Evolutionary conservation across 345 rosid species (phyloP), one percentile per base, ranked within the genome.

Genomic region (Citrus medica): DNA sequence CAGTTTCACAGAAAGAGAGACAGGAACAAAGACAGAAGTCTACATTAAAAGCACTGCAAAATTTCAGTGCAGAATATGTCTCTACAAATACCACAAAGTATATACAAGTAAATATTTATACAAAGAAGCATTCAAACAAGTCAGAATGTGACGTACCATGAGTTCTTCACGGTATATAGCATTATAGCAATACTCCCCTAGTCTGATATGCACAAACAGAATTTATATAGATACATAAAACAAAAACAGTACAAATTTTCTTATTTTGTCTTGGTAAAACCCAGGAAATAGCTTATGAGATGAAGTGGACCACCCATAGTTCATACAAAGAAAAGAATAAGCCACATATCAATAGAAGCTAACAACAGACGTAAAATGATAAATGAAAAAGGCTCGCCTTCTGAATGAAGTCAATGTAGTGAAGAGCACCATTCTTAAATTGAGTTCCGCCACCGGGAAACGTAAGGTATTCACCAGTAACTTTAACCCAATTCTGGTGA

Each of bases 401-500:
- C 74, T 88, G 84, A 80, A 88, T 84, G 73, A 81, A 83, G 78
- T 88, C 86, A 67, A 88, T 84, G 79, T 88, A 88, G 75, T 84
- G 89, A 73, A 74, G 88, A 78, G 91, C 91, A 74, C 91, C 91
- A 73, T 86, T 64, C 76, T 74, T 78, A 71, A 88, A 88, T 79
- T 88, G 91, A 76, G 91, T 88, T 78, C 91, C 89, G 53, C 91
- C 91, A 55, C 91, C 91, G 0, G 91, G 91, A 75, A 88, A 88
- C 22, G 85, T 88, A 55, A 88, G 86, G 59, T 86, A 87, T 85
- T 85, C 90, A 71, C 87, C 90, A 71, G 84, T 40, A 70, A 85
- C 80, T 82, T 87, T 85, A 70, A 91, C 92, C 95, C 95, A 91
- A 86, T 90, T 91, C 74, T 91, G 95, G 77, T 90, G 92, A 68